Evolutionary conservation across 1,139 yeast genomes (phyloP).

Genomic region (Geotrichum reessii): DNA sequence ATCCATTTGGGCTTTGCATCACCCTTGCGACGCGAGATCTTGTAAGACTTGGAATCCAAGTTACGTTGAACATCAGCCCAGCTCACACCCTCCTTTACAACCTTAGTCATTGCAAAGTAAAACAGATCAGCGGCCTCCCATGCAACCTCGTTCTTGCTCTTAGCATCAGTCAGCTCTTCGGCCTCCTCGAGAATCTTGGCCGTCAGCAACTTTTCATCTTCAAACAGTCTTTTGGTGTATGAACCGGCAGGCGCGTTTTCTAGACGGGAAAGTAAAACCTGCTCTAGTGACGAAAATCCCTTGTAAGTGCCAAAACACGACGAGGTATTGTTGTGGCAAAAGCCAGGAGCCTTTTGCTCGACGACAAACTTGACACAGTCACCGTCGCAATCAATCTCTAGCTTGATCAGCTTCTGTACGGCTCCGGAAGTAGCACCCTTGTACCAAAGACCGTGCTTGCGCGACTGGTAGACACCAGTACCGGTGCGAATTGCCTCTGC

Average conservation of each 20-base stretch:
- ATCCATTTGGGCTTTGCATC: slow-evolving; percentile 83
- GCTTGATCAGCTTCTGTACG: slow-evolving; percentile 62
- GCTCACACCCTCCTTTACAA: slow-evolving; percentile 74
- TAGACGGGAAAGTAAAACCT: slow-evolving; percentile 47
- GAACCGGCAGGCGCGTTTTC: slow-evolving; percentile 80
- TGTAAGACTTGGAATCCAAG: slow-evolving; percentile 73
- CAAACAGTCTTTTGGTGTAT: slow-evolving; percentile 81
- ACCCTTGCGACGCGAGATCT: slow-evolving; percentile 90
- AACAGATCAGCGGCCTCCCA: slow-evolving; percentile 97
- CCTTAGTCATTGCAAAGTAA: slow-evolving; percentile 85
- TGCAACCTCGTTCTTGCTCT: slow-evolving; percentile 62
- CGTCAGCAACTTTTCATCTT: slow-evolving; percentile 63
- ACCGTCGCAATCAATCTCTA: slow-evolving; percentile 84
- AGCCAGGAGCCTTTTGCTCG: slow-evolving; percentile 76
- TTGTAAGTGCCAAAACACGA: slow-evolving; percentile 73
- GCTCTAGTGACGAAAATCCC: slow-evolving; percentile 56
- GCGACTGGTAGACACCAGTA: slow-evolving; percentile 90
- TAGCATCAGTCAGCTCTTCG: slow-evolving; percentile 88
- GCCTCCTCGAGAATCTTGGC: slow-evolving; percentile 96
- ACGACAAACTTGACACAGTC: slow-evolving; percentile 86
- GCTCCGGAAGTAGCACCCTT: slow-evolving; percentile 96
- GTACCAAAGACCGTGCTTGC: slow-evolving; percentile 87
- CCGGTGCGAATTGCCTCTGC: slow-evolving; percentile 72
- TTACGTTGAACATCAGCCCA: slow-evolving; percentile 77
- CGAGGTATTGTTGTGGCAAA: slow-evolving; percentile 78